Evolutionary conservation across 108 stramenopile genomes (phyloP), one percentile per base, ranked within the genome.

Genomic region (Cylindrotheca closterium): DNA sequence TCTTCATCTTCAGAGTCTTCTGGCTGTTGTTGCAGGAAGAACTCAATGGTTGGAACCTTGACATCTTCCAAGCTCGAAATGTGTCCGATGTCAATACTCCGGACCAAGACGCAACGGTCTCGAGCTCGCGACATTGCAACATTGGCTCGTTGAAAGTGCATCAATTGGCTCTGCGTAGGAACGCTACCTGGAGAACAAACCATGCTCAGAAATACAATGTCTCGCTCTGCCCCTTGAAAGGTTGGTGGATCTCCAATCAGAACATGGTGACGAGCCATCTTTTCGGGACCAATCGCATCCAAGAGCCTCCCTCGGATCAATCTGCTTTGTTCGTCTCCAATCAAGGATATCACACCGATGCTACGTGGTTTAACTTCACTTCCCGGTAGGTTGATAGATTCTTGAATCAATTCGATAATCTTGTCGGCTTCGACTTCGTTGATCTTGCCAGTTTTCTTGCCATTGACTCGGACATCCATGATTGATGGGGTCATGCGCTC

Each of bases 141-240:
- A 47, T 86, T 86, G 10, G 57, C 58, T 17, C 85, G 71, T 65
- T 86, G 85, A 0, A 48, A 61, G 64, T 86, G 78, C 69, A 86
- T 72, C 24, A 77, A 59, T 55, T 82, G 85, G 21, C 42, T 67
- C 55, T 86, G 85, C 3, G 79, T 79, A 15, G 71, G 71, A 23
- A 77, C 75, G 55, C 61, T 67, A 25, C 76, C 79, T 33, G 67
- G 70, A 27, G 81, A 82, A 45, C 76, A 79, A 1, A 86, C 85
- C 81, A 86, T 77, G 59, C 69, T 71, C 28, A 86, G 47, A 58
- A 77, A 86, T 7, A 86, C 59, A 52, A 86, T 71, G 42, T 82
- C 85, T 23, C 81, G 51, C 52, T 86, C 85, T 0, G 80, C 78
- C 2, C 85, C 85, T 70, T 86, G 85, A 58, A 86, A 86, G 7